Base-by-base conservation (phyloP, 768 basidiomycete genomes). In the Rhodotorula paludigena region DNA sequence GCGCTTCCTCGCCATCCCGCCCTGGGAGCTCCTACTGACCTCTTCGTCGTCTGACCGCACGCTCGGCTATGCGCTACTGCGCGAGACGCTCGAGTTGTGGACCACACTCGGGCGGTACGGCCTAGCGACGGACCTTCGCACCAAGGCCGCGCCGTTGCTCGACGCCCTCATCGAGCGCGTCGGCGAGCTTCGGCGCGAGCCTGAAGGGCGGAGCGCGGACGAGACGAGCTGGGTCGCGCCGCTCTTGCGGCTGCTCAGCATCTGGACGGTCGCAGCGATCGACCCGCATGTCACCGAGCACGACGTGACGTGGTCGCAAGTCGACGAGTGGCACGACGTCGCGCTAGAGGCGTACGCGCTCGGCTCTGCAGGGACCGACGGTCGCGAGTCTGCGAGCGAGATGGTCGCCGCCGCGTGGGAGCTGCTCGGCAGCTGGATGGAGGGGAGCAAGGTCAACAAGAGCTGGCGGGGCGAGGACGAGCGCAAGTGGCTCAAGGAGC, bases 271-370 rank as follows among this genome's bases (percentile, higher is more conserved):
- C 6, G 93, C 90, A 72, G 90, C 92, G 0, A 83, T 85, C n/a
- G 89, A 98, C 74, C 93, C 94, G 11, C 94, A 98, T 76, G 81
- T 82, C 61, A 91, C 91, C 0, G 82, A 81, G 14, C 94, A 98
- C 77, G 90, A 89, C 60, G 85, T 97, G 56, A 78, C 88, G 15
- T 98, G 94, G 93, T 89, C 87, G 62, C 90, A 92, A 74, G 81
- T 94, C 16, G 78, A 81, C n/a, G 86, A 84, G 5, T 89, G 88
- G 85, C 85, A 82, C 0, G 94, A 91, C 89, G 81, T 80, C 25
- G 81, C 55, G 11, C 25, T 47, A 44, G 60, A 60, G n/a, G 82
- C 1, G 85, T 87, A 38, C 73, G 86, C 14, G 74, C 83, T n/a
- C 79, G 55, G 32, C 36, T 72, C 56, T 15, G 33, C 7, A 12